Base-by-base conservation (phyloP, 2,329 filamentous ascomycete genomes). In the Cordyceps cateniannulata region DNA sequence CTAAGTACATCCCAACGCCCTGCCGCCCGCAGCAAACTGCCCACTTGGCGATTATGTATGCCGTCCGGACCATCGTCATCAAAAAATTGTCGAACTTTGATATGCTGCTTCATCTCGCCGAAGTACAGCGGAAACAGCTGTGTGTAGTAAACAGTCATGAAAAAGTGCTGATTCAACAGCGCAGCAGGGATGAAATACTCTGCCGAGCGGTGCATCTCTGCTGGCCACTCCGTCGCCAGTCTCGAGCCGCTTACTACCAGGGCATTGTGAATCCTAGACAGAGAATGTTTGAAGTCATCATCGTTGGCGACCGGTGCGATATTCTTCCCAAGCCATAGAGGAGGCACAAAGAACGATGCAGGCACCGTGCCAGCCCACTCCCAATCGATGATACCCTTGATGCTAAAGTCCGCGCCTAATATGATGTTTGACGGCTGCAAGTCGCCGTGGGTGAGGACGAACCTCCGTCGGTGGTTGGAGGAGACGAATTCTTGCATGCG, bases 371-470 rank as follows among this genome's bases (percentile, higher is more conserved):
- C 51, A 12, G 52, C 54, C 60, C 60, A 59, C 27, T 62, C 60
- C 60, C 60, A 62, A 42, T 59, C 60, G 27, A 62, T 54, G 49
- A 62, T 62, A 10, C 53, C 60, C 25, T 48, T 54, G 42, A 62
- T 58, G 47, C 40, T 54, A 18, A 32, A 50, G 48, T 59, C 54
- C 10, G 49, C 55, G 22, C 25, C 52, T 8, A 62, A 12, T n/a
- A 62, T 54, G 25, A 62, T 62, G 12, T 62, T 62, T 2, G 40
- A 48, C 9, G 61, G 61, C n/a, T 38, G 56, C 32, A 60, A 35
- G 32, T 62, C 57, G 9, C 61, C 61, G 27, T 62, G 61, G 3
- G 42, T 24, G 3, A 62, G 38, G 14, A 62, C 61, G 25, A 62
- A 60, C 18, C 40, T 59, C 16, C 45, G 42, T 3, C 20, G 16